These are phyloP conservation scores for Penicillium sp. DNA, from an alignment of 2,329 filamentous ascomycete genomes.

Conservation along the genomic window DNA sequence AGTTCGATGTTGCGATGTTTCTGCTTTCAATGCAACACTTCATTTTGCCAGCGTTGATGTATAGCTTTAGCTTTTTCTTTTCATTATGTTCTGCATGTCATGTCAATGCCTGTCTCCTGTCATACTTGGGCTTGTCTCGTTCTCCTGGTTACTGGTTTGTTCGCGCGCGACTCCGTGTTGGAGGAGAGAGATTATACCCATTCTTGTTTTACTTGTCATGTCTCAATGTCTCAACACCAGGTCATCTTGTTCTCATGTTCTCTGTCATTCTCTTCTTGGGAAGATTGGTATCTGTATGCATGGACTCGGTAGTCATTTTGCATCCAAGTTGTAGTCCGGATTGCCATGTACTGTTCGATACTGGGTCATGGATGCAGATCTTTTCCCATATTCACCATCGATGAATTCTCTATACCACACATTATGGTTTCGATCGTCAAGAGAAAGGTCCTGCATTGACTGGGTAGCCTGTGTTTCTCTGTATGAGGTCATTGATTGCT, in stretches of 20 bases:
- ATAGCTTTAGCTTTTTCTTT: conserved; percentile 4
- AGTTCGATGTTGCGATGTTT: conserved; percentile 14
- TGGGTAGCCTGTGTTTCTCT: too few species aligned
- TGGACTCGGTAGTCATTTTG: too few species aligned
- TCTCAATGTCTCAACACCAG: conserved; percentile 19
- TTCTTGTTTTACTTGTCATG: conserved; percentile 18
- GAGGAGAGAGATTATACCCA: conserved; percentile 24
- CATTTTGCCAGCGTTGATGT: conserved; percentile 5
- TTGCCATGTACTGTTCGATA: too few species aligned
- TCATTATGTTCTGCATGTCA: conserved; percentile 1
- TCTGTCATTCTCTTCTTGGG: too few species aligned
- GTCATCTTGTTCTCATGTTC: conserved; percentile 14
- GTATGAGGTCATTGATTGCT: too few species aligned
- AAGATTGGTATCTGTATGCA: too few species aligned
- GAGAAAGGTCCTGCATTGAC: too few species aligned
- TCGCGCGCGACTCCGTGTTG: conserved; percentile 15
- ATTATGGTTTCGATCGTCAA: too few species aligned
- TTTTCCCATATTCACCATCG: too few species aligned
- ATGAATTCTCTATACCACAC: too few species aligned
- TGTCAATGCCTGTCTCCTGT: conserved; percentile 1
- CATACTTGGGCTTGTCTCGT: conserved; percentile 8
- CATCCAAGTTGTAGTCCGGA: too few species aligned
- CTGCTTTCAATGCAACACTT: background rate
- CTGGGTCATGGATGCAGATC: too few species aligned
- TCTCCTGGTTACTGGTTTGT: conserved; percentile 14